Percentiles rank a stretch among this genome's conserved stretches.
phyloP scores from a whole-genome alignment of 2,329 filamentous ascomycete species.

The Stromatinia cepivora region DNA sequence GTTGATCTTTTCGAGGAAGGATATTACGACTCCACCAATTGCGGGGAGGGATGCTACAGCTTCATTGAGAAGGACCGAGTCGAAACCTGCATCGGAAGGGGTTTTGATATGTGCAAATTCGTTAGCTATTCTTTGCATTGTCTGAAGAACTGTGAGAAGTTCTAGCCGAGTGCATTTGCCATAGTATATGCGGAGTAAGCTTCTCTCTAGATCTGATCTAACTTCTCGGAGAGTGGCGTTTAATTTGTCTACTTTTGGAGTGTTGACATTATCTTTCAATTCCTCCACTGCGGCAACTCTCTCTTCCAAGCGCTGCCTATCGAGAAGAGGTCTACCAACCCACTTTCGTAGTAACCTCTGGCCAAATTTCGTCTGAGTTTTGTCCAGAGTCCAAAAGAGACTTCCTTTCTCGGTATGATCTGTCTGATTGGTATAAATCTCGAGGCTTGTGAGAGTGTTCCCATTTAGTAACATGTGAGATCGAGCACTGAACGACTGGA shows the following conservation, averaged over 20 bases:
- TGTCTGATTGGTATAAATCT: conserved; percentile 94
- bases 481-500: conserved; percentile 89
- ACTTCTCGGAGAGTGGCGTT: conserved; percentile 69
- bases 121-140: conserved; percentile 75
- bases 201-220: conserved; percentile 85
- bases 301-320: conserved; percentile 71
- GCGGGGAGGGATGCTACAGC: conserved; percentile 74
- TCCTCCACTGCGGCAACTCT: conserved; percentile 85
- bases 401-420: conserved; percentile 84
- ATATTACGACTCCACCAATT: conserved; percentile 71
- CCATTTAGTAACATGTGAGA: conserved; percentile 96
- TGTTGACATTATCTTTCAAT: conserved; percentile 67
- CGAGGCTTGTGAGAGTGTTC: conserved; percentile 88
- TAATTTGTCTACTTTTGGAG: conserved; percentile 69
- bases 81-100: conserved; percentile 69
- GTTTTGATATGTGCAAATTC: conserved; percentile 71
- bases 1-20: conserved; percentile 83
- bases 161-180: conserved; percentile 91
- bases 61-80: conserved; percentile 65
- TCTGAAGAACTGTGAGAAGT: conserved; percentile 80
- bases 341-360: conserved; percentile 87
- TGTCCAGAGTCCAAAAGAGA: conserved; percentile 92
- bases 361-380: conserved; percentile 86
- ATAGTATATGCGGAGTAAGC: conserved; percentile 94
- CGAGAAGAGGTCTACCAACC: conserved; percentile 87